Evolutionary conservation across 768 basidiomycete genomes (phyloP), one percentile per base, ranked within the genome.

Genomic region (Tulasnella sp.): DNA sequence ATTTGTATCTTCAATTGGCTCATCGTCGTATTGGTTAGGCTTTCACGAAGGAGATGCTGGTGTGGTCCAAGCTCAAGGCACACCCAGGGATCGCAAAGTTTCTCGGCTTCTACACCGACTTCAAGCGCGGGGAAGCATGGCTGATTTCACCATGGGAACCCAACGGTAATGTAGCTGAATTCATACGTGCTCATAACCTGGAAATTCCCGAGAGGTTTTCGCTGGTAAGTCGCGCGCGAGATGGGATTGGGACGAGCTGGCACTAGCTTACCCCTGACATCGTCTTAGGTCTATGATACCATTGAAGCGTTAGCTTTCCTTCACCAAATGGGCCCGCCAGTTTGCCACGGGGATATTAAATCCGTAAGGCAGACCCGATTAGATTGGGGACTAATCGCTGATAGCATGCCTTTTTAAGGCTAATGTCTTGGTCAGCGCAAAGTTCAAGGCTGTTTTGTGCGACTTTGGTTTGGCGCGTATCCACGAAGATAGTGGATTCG

Each of bases 291-390:
- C 22, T n/a, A 28, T 14, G 74, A 75, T 44, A 75, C 42, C 42
- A 28, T 44, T 7, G 34, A 37, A 11, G 74, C 34, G 2, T n/a
- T 75, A 34, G 42, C 28, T 34, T 75, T 34, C 42, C 74, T 75
- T 41, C 74, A 75, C 31, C 28, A n/a, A 14, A 4, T 75, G 16
- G 31, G 14, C 31, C 74, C 74, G 14, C 74, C 74, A 9, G 74
- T 75, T 16, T 37, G 34, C n/a, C 74, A 75, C 14, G 74, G 74
- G 37, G 74, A 75, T 18, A 75, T 75, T 16, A 75, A 75, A 44
- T 28, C 74, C 18, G 74, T 75, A 44, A 75, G 31, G 14, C 28
- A 28, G 14, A 46, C 2, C 11, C 37, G 28, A 1, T 7, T 24
- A 14, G 8, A 1, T 46, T 46, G 18, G 1, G 46, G 11, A 2